Base-by-base conservation (phyloP, 768 basidiomycete species). In the Dendrothele bispora region DNA sequence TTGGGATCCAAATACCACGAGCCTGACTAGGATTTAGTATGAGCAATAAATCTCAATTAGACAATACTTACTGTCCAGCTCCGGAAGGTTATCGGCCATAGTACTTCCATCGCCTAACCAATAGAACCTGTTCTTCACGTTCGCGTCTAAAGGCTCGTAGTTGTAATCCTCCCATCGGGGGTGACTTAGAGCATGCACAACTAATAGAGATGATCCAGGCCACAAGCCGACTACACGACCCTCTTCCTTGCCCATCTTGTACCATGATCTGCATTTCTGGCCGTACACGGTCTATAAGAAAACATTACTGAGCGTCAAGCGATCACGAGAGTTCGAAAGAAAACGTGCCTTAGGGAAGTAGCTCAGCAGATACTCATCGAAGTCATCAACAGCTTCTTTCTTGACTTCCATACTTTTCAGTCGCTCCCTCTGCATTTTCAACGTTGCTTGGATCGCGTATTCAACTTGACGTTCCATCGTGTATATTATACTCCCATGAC, bases 151-250 rank as follows among this genome's bases (percentile, higher is more conserved):
- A 5, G 48, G 61, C 55, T 83, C 75, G 49, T 79, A 83, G 36
- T 71, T 68, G 50, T 69, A 85, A 54, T 85, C 84, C 49, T 86
- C 84, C 82, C 82, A 85, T 5, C 83, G 75, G 5, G 82, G 83
- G 56, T 79, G 61, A 29, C 65, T 63, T 4, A 86, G 60, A 2
- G 75, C 71, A 22, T 68, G 70, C 5, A 69, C 62, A 1, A 77
- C 79, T 45, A 82, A 81, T 14, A 80, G 55, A 39, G 71, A 69
- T 0, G 81, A 82, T 7, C 82, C 80, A 14, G 83, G 83, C 80
- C 80, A 86, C 6, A 86, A 65, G 1, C 70, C 80, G 20, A 74
- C 72, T 6, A 84, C 66, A 2, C 78, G 72, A 2, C 83, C 82
- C 60, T 80, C 78, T 51, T 76, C 75, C 51, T 75, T 77, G 4